Evolutionary conservation across 1,284 basidiomycete genomes (phyloP), one percentile per base, ranked within the genome.

Genomic region (Cryptococcus sp.): DNA sequence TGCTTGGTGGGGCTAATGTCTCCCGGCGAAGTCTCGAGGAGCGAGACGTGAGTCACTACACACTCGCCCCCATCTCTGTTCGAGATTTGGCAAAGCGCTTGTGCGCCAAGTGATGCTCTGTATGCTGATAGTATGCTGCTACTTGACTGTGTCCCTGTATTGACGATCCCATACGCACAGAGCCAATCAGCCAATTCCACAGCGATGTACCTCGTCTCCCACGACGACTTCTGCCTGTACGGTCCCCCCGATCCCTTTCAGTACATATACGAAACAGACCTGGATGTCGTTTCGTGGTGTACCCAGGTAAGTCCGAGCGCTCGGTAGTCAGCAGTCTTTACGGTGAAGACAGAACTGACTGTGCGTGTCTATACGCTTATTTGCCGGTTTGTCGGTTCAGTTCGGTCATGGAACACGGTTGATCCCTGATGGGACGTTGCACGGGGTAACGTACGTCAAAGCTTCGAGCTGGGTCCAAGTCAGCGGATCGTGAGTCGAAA

Each of bases 361-460:
- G 1, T n/a, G n/a, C n/a, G n/a, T n/a, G n/a, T n/a, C n/a, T n/a
- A n/a, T n/a, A n/a, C n/a, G n/a, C n/a, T n/a, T n/a, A n/a, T n/a
- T n/a, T n/a, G n/a, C n/a, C n/a, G n/a, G n/a, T n/a, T n/a, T n/a
- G 13, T 13, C 13, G 30, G 5, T 35, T 35, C 39, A 68, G 63
- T 52, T 22, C 7, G 64, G 60, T 2, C 68, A 72, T 49, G 59
- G 55, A 5, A 68, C 64, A 1, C 45, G 69, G 35, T 35, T 70
- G 38, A 72, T 74, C 41, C 72, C 72, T 7, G 67, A 74, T 45
- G 69, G 69, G 13, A 70, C 70, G 20, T 38, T 74, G 22, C 63
- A 66, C 16, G 72, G 72, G 1, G 72, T 72, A 23, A 74, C 72
- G 6, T 74, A 67, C 57, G 68, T 74, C 38, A 71, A 67, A 46